Percentiles rank a stretch among this genome's conserved stretches.
Conservation (phyloP, 176 grass and related monocot species). For the Ensete ventricosum region DNA sequence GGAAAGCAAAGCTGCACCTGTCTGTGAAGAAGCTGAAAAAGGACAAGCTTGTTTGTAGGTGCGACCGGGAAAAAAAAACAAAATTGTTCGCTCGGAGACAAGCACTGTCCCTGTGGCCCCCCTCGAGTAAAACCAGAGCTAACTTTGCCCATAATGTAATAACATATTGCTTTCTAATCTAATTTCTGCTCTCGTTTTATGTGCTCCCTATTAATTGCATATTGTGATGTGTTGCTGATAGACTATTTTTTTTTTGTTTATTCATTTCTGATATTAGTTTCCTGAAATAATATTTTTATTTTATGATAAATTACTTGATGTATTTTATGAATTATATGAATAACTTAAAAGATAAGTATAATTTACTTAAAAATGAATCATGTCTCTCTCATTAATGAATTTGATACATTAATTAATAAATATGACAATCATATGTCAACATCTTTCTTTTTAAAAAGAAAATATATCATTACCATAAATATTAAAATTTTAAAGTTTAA, state of each 20-base stretch:
- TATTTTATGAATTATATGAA: no score
- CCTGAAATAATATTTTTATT: no score
- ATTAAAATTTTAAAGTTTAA: no score
- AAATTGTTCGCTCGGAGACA: slow-evolving; percentile 52
- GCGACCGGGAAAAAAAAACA: slow-evolving; percentile 70
- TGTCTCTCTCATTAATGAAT: no score
- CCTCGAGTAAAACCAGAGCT: slow-evolving; percentile 85
- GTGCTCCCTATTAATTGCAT: background rate
- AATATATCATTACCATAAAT: no score
- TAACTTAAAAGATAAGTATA: no score
- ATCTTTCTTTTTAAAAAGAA: no score
- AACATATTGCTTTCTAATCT: slow-evolving; percentile 7
- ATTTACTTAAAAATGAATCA: no score
- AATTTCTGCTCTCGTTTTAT: background rate
- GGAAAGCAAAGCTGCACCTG: slow-evolving; percentile 62
- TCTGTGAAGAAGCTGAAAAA: slow-evolving; percentile 85
- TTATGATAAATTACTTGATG: no score
- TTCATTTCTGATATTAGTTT: background rate
- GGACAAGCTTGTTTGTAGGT: slow-evolving; percentile 67
- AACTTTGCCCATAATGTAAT: slow-evolving; percentile 69
- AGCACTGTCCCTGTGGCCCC: slow-evolving; percentile 50
- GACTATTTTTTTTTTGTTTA: background rate
- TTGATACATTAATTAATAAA: no score
- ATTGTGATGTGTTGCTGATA: background rate
- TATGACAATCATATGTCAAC: no score